Conservation (phyloP, 139 green algal species). For the Ettlia oleoabundans region DNA sequence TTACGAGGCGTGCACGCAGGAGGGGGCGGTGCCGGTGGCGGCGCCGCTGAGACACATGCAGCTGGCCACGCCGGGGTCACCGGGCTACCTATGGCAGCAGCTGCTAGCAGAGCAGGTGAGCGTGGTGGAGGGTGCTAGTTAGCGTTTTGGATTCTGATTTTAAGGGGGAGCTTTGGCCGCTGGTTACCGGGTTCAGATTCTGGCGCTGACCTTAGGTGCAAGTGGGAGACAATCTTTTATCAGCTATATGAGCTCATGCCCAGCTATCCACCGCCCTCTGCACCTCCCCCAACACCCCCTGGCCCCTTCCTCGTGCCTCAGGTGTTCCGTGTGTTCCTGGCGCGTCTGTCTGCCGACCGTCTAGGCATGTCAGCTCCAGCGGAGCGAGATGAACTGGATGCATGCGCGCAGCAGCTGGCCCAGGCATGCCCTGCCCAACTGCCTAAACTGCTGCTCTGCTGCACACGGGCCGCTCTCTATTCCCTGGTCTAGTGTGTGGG, state of each 20-base stretch:
- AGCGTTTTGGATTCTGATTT: no score
- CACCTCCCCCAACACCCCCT: no score
- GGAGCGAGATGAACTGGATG: conserved; percentile 5
- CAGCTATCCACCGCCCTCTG: no score
- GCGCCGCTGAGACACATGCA: conserved; percentile 46
- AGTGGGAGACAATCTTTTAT: no score
- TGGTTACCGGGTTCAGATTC: no score
- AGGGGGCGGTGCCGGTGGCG: conserved; percentile 26
- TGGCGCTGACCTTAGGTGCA: no score
- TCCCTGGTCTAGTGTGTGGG: no score
- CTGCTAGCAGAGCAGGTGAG: background rate
- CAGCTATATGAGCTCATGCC: no score
- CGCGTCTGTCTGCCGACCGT: background rate
- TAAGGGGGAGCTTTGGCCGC: no score
- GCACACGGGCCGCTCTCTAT: background rate
- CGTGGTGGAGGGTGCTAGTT: no score
- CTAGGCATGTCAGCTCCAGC: background rate
- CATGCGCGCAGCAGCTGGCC: conserved; percentile 35
- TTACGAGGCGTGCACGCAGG: conserved; percentile 12
- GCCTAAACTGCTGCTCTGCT: background rate
- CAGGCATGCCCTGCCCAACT: no score
- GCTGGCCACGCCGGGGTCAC: conserved; percentile 13
- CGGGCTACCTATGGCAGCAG: conserved; percentile 21
- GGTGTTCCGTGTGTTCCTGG: conserved; percentile 3
- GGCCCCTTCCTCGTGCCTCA: no score